Conservation (phyloP, 2,329 filamentous ascomycete genomes). For the Colletotrichum limetticola region DNA sequence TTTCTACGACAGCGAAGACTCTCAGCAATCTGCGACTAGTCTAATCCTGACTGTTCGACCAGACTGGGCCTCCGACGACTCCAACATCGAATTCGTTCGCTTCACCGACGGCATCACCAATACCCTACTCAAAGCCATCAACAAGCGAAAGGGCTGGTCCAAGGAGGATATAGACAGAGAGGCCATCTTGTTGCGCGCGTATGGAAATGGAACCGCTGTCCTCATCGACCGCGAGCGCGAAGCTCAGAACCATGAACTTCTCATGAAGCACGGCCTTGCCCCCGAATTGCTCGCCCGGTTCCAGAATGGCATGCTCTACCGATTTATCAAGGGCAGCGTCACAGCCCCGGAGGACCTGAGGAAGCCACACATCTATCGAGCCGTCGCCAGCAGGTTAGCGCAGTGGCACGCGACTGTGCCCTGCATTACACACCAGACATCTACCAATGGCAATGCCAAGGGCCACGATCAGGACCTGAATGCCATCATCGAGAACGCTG, state of each 20-base stretch:
- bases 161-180: conserved; percentile 84
- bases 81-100: conserved; percentile 83
- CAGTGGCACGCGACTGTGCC: conserved; percentile 89
- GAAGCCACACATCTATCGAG: conserved; percentile 79
- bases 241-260: conserved; percentile 83
- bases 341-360: conserved; percentile 85
- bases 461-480: conserved; percentile 47
- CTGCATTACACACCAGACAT: conserved; percentile 55
- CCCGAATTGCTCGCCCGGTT: conserved; percentile 91
- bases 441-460: conserved; percentile 50
- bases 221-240: conserved; percentile 95
- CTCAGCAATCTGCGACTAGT: conserved; percentile 80
- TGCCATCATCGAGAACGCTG: conserved; percentile 57
- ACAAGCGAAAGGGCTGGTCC: conserved; percentile 73
- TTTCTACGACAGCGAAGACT: conserved; percentile 80
- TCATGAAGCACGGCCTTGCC: conserved; percentile 85
- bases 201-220: conserved; percentile 92
- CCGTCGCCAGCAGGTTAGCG: conserved; percentile 84
- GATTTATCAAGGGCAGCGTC: conserved; percentile 84
- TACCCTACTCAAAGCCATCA: conserved; percentile 84
- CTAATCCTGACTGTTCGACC: conserved; percentile 84
- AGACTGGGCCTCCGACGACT: conserved; percentile 80
- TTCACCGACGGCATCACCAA: conserved; percentile 99
- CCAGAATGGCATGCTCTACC: conserved; percentile 95
- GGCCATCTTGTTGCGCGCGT: conserved; percentile 89